Percentiles rank a stretch among this genome's conserved stretches.
Evolutionary conservation across 768 basidiomycete genomes (phyloP).

Genomic region (Rhizopogon salebrosus): DNA sequence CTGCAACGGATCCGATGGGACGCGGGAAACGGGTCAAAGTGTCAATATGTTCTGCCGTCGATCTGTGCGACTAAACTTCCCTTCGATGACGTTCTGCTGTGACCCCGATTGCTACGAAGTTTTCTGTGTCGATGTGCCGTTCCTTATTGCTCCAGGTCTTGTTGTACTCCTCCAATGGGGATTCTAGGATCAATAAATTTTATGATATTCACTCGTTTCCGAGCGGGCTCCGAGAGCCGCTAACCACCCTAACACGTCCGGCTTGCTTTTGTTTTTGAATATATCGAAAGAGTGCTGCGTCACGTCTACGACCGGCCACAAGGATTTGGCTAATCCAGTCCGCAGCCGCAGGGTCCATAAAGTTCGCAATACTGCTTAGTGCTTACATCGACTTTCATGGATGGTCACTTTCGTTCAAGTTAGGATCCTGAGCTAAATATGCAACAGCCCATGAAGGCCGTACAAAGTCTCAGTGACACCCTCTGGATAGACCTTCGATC

Average conservation of each 20-base stretch:
- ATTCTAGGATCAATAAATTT: neutral
- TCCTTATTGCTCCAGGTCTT: neutral
- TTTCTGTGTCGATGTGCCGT: neutral
- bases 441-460: neutral
- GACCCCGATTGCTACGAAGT: neutral
- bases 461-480: neutral
- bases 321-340: too few relatives aligned
- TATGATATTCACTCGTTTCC: neutral
- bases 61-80: constrained; percentile 59
- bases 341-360: too few relatives aligned
- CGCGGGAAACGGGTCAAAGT: constrained; percentile 62
- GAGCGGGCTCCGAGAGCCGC: neutral
- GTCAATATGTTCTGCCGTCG: constrained; percentile 62
- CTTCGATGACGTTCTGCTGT: constrained; percentile 1
- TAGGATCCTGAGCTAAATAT: neutral
- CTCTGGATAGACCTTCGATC: neutral
- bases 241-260: neutral
- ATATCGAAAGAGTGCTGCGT: too few relatives aligned
- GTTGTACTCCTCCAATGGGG: neutral
- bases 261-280: too few relatives aligned
- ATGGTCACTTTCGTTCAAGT: too few relatives aligned
- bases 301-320: too few relatives aligned
- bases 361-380: too few relatives aligned
- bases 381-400: too few relatives aligned
- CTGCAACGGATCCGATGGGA: constrained; percentile 10